Evolutionary conservation across 805 yeast genomes (phyloP).

Genomic region (Cyberlindnera euphorbiiphila): DNA sequence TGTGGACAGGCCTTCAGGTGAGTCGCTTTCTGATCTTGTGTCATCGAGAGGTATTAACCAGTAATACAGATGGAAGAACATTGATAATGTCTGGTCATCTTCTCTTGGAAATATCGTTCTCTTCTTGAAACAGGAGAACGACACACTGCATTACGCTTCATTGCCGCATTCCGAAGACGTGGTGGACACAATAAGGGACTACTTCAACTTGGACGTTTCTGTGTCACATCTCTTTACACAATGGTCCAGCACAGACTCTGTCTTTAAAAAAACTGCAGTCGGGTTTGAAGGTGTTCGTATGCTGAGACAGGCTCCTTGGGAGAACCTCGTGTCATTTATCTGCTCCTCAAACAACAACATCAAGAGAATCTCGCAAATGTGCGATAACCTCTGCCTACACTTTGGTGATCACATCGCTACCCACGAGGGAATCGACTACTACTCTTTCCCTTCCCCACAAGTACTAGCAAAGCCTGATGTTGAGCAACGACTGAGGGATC

Average conservation of each 20-base stretch:
- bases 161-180: constrained; percentile 34
- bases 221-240: constrained; percentile 48
- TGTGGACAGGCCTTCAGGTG: constrained; percentile 79
- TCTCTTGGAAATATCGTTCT: constrained; percentile 57
- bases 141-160: constrained; percentile 48
- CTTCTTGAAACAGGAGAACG: constrained; percentile 57
- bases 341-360: constrained; percentile 97
- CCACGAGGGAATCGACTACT: constrained; percentile 52
- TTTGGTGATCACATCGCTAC: constrained; percentile 62
- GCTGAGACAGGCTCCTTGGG: constrained; percentile 96
- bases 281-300: constrained; percentile 72
- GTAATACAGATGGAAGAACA: constrained; percentile 55
- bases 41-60: neutral
- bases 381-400: constrained; percentile 66
- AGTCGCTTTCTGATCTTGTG: constrained; percentile 2
- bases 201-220: constrained; percentile 63
- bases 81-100: constrained; percentile 62
- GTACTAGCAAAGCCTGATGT: constrained; percentile 39
- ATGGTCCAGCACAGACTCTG: constrained; percentile 59
- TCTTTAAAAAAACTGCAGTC: constrained; percentile 37
- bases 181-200: constrained; percentile 50
- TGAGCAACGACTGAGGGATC: constrained; percentile 40
- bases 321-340: constrained; percentile 81
- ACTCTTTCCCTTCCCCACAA: constrained; percentile 71
- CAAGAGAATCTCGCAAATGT: constrained; percentile 89